These are phyloP conservation scores for Pythium aphanidermatum DNA, from an alignment of 352 stramenopile species.

Conservation along the genomic window DNA sequence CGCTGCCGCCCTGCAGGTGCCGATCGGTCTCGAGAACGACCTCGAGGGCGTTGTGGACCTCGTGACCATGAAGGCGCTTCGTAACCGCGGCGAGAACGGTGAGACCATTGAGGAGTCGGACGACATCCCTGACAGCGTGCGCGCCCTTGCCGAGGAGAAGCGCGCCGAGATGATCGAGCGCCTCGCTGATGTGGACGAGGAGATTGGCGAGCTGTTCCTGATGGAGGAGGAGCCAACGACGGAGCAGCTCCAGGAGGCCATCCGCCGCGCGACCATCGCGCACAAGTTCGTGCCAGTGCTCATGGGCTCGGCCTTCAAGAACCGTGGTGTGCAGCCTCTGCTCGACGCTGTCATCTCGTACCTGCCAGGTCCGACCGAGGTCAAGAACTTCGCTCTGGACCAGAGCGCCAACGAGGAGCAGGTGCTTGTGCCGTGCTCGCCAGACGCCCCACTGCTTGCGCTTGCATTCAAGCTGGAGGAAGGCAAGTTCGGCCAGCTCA, in stretches of 20 bases:
- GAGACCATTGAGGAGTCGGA: constrained; percentile 83
- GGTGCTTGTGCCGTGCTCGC: constrained; percentile 81
- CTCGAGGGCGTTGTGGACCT: constrained; percentile 97
- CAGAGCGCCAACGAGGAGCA: constrained; percentile 89
- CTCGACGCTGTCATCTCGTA: constrained; percentile 98
- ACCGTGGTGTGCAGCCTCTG: constrained; percentile 98
- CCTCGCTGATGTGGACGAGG: constrained; percentile 97
- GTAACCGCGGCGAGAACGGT: constrained; percentile 90
- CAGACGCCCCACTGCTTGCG: constrained; percentile 90
- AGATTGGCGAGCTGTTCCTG: constrained; percentile 98
- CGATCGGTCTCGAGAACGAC: constrained; percentile 94
- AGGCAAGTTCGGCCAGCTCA: constrained; percentile 98
- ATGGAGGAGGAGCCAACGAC: constrained; percentile 94
- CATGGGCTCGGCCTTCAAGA: constrained; percentile 98
- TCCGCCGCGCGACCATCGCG: constrained; percentile 93
- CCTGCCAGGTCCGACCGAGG: constrained; percentile 92
- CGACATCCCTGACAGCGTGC: constrained; percentile 87
- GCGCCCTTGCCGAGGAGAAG: constrained; percentile 86
- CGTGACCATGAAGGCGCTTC: constrained; percentile 86
- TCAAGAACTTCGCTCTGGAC: constrained; percentile 96
- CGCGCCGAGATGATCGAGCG: constrained; percentile 91
- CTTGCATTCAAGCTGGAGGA: constrained; percentile 99
- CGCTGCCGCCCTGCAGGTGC: constrained; percentile 94
- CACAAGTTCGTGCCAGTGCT: constrained; percentile 99
- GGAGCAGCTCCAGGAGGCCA: constrained; percentile 91